Evolutionary conservation across 257 asterid species (phyloP), one percentile per base, ranked within the genome.

Genomic region (Nicotiana tomentosiformis): DNA sequence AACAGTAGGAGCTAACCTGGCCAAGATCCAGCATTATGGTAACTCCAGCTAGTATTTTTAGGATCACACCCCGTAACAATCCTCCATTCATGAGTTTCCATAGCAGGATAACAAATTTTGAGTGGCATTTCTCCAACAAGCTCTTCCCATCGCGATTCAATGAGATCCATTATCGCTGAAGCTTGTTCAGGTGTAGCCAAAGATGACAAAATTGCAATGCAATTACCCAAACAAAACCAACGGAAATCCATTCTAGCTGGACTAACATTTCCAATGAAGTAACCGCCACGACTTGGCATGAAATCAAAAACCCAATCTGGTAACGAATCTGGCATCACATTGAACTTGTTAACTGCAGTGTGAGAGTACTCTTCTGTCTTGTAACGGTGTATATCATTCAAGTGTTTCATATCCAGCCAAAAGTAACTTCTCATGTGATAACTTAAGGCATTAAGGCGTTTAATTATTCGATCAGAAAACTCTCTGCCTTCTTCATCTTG

Each of bases 11-110:
- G 86, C 77, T 14, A n/a, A 87, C 98, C 98, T 86, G 98, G 98
- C 98, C 98, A 94, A 88, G 97, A 90, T 83, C 98, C 98, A 46
- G 96, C 96, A 33, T 94, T 94, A 84, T 94, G 98, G 88, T 94
- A 94, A 80, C 98, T 94, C 98, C 98, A 94, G 83, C 91, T 69
- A 7, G 95, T 94, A 66, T 94, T 94, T 86, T 94, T 94, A 0
- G 98, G 97, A 84, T 94, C 97, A 80, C 97, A 94, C 6, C 98
- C 98, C 0, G 97, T 94, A 2, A 92, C 93, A 4, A 92, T 92
- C 83, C 87, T 91, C 98, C 98, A 92, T 65, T 94, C 98, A 64
- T 94, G 98, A 81, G 33, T 90, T 82, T 94, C 97, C 97, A 94
- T 88, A 29, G 98, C 92, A 3, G 98, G 98, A 76, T 92, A 92